Evolutionary conservation across 1,284 basidiomycete genomes (phyloP).

Genomic region (Marasmius fiardii): DNA sequence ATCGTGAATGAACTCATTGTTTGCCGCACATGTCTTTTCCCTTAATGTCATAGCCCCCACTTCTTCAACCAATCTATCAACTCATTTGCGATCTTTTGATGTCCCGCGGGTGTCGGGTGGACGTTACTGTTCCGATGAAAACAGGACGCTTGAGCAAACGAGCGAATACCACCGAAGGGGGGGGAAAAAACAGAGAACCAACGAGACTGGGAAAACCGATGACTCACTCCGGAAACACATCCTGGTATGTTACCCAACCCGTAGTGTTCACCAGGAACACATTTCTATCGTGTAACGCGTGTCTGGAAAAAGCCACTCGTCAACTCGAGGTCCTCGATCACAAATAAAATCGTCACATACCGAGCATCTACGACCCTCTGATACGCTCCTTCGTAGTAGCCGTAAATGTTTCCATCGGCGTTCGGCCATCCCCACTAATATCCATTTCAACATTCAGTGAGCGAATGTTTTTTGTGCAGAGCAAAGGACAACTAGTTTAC

Average conservation of each 20-base stretch:
- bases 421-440: slow-evolving; percentile 59
- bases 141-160: too few species aligned
- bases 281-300: slow-evolving; percentile 39
- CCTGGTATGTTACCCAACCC: slow-evolving; percentile 50
- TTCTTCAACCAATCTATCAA: neutral
- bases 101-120: neutral
- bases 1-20: too few species aligned
- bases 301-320: slow-evolving; percentile 23
- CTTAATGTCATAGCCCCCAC: neutral
- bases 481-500: slow-evolving; percentile 24
- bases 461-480: too few species aligned
- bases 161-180: too few species aligned
- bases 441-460: too few species aligned
- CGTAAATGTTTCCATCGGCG: slow-evolving; percentile 39
- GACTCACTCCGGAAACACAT: slow-evolving; percentile 48
- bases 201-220: neutral
- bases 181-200: neutral
- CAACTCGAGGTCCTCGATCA: neutral
- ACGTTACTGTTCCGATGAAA: neutral
- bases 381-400: slow-evolving; percentile 50
- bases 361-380: slow-evolving; percentile 38
- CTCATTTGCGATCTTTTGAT: neutral
- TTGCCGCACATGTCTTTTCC: too few species aligned
- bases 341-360: slow-evolving; percentile 24
- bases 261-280: slow-evolving; percentile 56